Evolutionary conservation across 768 basidiomycete species (phyloP), one percentile per base, ranked within the genome.

Genomic region (Cystofilobasidium macerans): DNA sequence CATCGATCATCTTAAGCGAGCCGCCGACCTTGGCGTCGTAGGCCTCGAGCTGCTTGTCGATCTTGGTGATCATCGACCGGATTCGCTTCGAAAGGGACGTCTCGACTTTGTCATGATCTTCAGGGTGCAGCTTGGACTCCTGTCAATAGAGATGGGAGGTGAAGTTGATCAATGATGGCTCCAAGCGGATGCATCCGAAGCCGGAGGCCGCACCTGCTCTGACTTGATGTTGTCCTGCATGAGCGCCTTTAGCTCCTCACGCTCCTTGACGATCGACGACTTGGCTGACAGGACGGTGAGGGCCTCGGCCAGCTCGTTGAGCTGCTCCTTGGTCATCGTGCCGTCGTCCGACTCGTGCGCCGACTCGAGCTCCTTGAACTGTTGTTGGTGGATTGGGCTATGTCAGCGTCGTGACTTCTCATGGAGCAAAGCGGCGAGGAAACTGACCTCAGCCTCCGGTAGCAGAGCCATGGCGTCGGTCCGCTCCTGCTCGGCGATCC

Each of bases 281-380:
- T 88, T 92, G 66, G 94, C 88, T 22, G 91, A 93, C 62, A 98
- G 79, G 72, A 98, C 83, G 3, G 87, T 85, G 64, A 98, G 79
- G 1, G 93, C 92, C 70, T 94, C 92, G 43, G 86, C 86, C 42
- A 99, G 82, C 77, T 99, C 95, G 73, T 86, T 87, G 28, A 99
- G 81, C 72, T 99, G 93, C 72, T 98, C 94, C 13, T 87, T 84
- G 2, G 92, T 98, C 94, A 99, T 97, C 51, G 90, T 86, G n/a
- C 90, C 91, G 70, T 86, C 84, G 18, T 75, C 73, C 9, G 71
- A 51, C 33, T 61, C 65, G 28, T 56, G 38, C 20, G 40, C 57
- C 8, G n/a, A 22, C 20, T 69, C 22, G 40, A 43, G 36, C 63
- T 66, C 57, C 69, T 62, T 54, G 61, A 33, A 42, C 28, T 47